Percentiles rank a stretch among this genome's conserved stretches.
These are phyloP conservation scores for Xylariaceae sp. DNA, from an alignment of 2,329 filamentous ascomycete species.

Conservation along the genomic window DNA sequence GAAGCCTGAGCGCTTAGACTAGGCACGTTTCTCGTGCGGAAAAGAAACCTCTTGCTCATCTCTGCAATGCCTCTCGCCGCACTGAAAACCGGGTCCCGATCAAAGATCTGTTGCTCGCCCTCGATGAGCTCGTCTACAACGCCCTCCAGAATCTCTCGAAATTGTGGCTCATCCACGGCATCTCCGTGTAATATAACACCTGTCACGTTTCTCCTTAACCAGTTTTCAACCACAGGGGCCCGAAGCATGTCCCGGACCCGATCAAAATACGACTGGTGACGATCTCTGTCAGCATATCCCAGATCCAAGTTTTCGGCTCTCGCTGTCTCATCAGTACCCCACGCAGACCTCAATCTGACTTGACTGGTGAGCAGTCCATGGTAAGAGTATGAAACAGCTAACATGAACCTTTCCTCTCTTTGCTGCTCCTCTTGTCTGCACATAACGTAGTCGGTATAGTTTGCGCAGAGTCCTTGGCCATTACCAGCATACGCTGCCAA, in stretches of 20 bases:
- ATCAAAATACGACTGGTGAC: slow-evolving; percentile 8
- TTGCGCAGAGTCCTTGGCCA: slow-evolving; percentile 11
- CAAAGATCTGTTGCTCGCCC: slow-evolving; percentile 2
- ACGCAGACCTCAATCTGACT: not conserved
- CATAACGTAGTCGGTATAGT: slow-evolving; percentile 10
- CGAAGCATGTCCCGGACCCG: slow-evolving; percentile 7
- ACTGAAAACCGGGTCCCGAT: slow-evolving; percentile 10
- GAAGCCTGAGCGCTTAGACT: not conserved
- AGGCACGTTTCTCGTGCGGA: not conserved
- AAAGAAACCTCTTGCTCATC: slow-evolving; percentile 11
- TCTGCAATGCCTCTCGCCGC: slow-evolving; percentile 11
- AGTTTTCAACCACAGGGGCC: slow-evolving; percentile 9
- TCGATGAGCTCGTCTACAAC: slow-evolving; percentile 9
- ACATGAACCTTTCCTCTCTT: slow-evolving; percentile 1
- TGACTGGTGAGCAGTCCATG: slow-evolving; percentile 13
- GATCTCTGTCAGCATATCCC: slow-evolving; percentile 2
- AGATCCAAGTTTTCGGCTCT: not conserved
- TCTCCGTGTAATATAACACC: slow-evolving; percentile 11
- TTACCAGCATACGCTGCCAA: slow-evolving; percentile 14
- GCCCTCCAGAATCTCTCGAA: slow-evolving; percentile 2
- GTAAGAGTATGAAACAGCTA: slow-evolving; percentile 11
- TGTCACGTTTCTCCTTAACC: slow-evolving; percentile 5
- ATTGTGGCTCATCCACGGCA: slow-evolving; percentile 5
- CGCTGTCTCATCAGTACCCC: not conserved
- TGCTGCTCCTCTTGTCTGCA: slow-evolving; percentile 8